Evolutionary conservation across 2,329 filamentous ascomycete species (phyloP).

Genomic region (Camillea tinctor): DNA sequence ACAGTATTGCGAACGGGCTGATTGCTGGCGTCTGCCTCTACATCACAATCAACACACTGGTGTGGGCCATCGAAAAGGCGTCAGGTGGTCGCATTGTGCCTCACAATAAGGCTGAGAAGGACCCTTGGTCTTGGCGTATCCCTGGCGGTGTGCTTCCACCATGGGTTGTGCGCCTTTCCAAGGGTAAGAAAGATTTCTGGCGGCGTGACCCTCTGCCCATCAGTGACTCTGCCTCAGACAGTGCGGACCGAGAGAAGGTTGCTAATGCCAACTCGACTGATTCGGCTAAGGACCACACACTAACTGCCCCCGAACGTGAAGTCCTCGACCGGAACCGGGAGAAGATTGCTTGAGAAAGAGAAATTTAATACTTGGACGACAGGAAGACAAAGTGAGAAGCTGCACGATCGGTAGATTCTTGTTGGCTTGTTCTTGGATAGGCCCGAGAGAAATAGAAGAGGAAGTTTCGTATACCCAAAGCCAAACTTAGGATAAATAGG

Average conservation of each 20-base stretch:
- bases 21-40: slow-evolving; percentile 80
- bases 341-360: slow-evolving; percentile 4
- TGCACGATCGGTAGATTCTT: neutral
- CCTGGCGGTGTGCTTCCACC: slow-evolving; percentile 72
- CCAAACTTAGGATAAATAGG: neutral
- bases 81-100: slow-evolving; percentile 71
- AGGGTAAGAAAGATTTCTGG: slow-evolving; percentile 77
- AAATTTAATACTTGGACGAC: neutral
- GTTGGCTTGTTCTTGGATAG: neutral
- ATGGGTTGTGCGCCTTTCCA: slow-evolving; percentile 64
- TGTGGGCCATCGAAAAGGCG: slow-evolving; percentile 66
- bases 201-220: slow-evolving; percentile 36
- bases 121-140: slow-evolving; percentile 76
- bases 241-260: slow-evolving; percentile 11
- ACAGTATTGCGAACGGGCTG: slow-evolving; percentile 82
- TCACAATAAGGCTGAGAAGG: slow-evolving; percentile 72
- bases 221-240: slow-evolving; percentile 20
- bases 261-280: slow-evolving; percentile 11
- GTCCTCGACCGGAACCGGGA: slow-evolving; percentile 1
- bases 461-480: neutral
- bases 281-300: neutral
- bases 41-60: slow-evolving; percentile 68
- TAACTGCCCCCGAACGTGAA: neutral
- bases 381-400: neutral
- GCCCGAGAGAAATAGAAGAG: neutral